A percentile compares a stretch with the other conserved stretches of the same genome.
Evolutionary conservation across 352 stramenopile species (phyloP).

Genomic region (Globisporangium ultimum): DNA sequence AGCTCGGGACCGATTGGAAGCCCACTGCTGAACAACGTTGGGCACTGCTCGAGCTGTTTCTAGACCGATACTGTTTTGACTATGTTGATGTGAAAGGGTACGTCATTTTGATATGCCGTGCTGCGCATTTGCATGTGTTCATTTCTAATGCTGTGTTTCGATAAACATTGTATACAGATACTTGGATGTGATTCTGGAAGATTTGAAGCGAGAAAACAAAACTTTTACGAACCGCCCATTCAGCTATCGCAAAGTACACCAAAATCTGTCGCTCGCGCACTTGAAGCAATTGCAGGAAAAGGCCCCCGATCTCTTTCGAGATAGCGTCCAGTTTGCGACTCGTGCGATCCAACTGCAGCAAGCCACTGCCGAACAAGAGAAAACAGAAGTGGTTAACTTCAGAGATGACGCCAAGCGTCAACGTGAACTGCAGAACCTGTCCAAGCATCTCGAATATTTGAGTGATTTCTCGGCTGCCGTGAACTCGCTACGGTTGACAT

Average conservation of each 20-base stretch:
- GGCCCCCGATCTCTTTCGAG: constrained; percentile 22
- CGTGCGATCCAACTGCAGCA: constrained; percentile 26
- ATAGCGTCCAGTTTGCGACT: constrained; percentile 28
- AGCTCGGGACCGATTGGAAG: not conserved
- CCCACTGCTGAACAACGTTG: constrained; percentile 15
- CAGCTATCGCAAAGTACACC: constrained; percentile 29
- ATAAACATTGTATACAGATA: constrained; percentile 3
- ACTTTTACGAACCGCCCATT: constrained; percentile 18
- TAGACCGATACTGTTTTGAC: constrained; percentile 35
- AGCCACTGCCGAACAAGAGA: not conserved
- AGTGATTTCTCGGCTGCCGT: constrained; percentile 21
- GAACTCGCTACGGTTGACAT: constrained; percentile 13
- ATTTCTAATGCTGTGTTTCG: not conserved
- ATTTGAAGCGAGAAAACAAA: constrained; percentile 15
- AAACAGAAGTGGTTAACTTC: not conserved
- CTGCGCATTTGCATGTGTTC: not conserved
- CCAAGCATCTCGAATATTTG: constrained; percentile 24
- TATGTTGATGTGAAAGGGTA: constrained; percentile 36
- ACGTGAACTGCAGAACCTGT: not conserved
- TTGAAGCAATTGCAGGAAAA: constrained; percentile 22
- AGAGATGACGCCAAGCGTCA: constrained; percentile 1
- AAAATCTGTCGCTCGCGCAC: constrained; percentile 33
- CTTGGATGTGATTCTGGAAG: constrained; percentile 37
- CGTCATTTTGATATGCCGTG: not conserved
- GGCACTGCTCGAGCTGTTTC: constrained; percentile 30